Base-by-base conservation (phyloP, 2,329 filamentous ascomycete species). In the Microsporum canis region DNA sequence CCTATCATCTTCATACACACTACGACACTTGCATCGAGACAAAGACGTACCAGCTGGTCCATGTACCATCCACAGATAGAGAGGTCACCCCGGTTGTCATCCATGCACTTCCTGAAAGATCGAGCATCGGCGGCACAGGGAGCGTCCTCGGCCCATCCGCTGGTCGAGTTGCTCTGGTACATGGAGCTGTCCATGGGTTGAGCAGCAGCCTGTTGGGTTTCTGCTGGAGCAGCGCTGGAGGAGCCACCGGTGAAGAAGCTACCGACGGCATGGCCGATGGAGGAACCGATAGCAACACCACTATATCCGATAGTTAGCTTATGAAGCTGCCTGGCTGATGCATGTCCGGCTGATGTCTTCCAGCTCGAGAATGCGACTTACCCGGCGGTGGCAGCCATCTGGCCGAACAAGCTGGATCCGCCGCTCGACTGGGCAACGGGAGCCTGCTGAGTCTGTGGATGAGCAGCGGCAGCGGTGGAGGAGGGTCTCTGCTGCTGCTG, bases 361-460 rank as follows among this genome's bases (percentile, higher is more conserved):
- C 49, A 59, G 58, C 45, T 27, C 34, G 57, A 17, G 23, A 47
- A 38, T 38, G 59, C 23, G 10, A 86, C 91, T 80, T 87, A 97
- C 92, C 94, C 94, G 75, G 94, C 94, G 62, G 94, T 99, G 73
- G 87, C 91, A 67, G 94, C 94, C 88, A 99, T 96, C 82, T 97
- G 90, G 63, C 90, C 92, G 68, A 99, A 90, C 8, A 99, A 82
- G 65, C 94, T 92, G 3, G 90, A 86, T 33, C 91, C 89, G 66
- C 87, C 81, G 60, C 79, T 77, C 66, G 76, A 78, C 63, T 77
- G 75, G 57, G 72, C 72, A 33, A 72, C 71, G 60, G 83, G 82
- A 61, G 79, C 75, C 57, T 80, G 76, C 64, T 80, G 74, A 60
- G 79, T 66, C 60, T 67, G 66, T 45, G 64, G 47, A 10, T 63